phyloP scores from a whole-genome alignment of 2,329 filamentous ascomycete species.

The Metarhizium anisopliae region DNA sequence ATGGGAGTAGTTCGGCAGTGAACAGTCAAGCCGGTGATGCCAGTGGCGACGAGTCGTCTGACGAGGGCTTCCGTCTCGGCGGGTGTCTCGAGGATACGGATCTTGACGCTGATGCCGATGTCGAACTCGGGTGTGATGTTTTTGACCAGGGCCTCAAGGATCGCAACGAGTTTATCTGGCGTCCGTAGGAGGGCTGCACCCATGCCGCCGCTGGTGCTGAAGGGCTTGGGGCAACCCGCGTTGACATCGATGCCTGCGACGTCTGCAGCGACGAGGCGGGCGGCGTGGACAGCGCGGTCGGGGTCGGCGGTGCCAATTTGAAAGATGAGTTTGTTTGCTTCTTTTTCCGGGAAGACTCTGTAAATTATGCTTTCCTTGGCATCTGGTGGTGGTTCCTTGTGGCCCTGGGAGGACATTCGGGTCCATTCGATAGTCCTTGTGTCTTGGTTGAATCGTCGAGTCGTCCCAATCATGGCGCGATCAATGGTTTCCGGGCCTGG shows the following conservation, averaged over 20 bases:
- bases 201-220: slow-evolving; percentile 91
- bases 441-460: slow-evolving; percentile 63
- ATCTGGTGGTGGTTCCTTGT: slow-evolving; percentile 45
- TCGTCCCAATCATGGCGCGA: slow-evolving; percentile 80
- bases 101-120: slow-evolving; percentile 96
- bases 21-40: slow-evolving; percentile 84
- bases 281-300: slow-evolving; percentile 72
- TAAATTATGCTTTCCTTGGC: slow-evolving; percentile 66
- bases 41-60: slow-evolving; percentile 68
- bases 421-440: slow-evolving; percentile 81
- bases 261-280: slow-evolving; percentile 73
- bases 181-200: slow-evolving; percentile 81
- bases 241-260: slow-evolving; percentile 96
- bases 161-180: slow-evolving; percentile 74
- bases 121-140: slow-evolving; percentile 69
- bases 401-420: slow-evolving; percentile 62
- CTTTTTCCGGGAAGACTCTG: slow-evolving; percentile 68
- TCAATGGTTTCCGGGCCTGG: slow-evolving; percentile 89
- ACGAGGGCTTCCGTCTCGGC: slow-evolving; percentile 73
- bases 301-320: slow-evolving; percentile 87
- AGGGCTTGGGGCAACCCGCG: slow-evolving; percentile 95
- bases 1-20: slow-evolving; percentile 96
- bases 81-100: slow-evolving; percentile 71
- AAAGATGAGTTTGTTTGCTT: slow-evolving; percentile 71
- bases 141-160: slow-evolving; percentile 72